Evolutionary conservation across 352 stramenopile species (phyloP).

Genomic region (Globisporangium recalcitrans): DNA sequence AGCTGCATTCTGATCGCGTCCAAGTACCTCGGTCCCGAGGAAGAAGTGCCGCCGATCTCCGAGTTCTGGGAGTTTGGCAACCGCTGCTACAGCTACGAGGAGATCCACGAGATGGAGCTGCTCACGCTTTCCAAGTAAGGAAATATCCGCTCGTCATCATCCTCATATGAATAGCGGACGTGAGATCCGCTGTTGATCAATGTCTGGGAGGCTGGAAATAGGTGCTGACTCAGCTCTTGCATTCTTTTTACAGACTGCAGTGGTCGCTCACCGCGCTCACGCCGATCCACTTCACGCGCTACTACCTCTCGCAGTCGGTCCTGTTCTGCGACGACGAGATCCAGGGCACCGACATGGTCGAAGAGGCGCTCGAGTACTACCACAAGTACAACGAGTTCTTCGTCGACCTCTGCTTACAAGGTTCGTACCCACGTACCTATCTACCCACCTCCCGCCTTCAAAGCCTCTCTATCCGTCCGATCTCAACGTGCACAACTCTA

Average conservation of each 20-base stretch:
- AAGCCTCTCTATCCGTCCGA: neutral
- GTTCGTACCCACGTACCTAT: neutral
- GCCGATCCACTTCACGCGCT: conserved; percentile 77
- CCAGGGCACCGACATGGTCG: conserved; percentile 60
- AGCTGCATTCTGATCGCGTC: conserved; percentile 74
- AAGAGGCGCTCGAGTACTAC: conserved; percentile 76
- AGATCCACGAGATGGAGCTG: conserved; percentile 76
- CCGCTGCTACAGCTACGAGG: conserved; percentile 77
- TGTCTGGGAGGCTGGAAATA: conserved; percentile 4
- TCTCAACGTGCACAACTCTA: neutral
- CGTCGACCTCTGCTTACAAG: conserved; percentile 74
- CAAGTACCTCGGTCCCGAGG: conserved; percentile 77
- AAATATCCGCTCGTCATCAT: neutral
- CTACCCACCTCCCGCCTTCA: neutral
- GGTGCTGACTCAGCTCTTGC: conserved; percentile 7
- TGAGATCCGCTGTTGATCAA: neutral
- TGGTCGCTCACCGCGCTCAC: conserved; percentile 69
- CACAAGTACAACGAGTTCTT: conserved; percentile 86
- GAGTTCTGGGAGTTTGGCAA: conserved; percentile 87
- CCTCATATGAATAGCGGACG: neutral
- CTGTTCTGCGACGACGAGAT: conserved; percentile 78
- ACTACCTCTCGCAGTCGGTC: conserved; percentile 73
- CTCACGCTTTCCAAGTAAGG: conserved; percentile 44
- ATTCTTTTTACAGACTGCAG: conserved; percentile 42
- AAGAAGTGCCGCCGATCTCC: conserved; percentile 72